phyloP scores from a whole-genome alignment of 1,284 basidiomycete species.

The Melampsora medusae region DNA sequence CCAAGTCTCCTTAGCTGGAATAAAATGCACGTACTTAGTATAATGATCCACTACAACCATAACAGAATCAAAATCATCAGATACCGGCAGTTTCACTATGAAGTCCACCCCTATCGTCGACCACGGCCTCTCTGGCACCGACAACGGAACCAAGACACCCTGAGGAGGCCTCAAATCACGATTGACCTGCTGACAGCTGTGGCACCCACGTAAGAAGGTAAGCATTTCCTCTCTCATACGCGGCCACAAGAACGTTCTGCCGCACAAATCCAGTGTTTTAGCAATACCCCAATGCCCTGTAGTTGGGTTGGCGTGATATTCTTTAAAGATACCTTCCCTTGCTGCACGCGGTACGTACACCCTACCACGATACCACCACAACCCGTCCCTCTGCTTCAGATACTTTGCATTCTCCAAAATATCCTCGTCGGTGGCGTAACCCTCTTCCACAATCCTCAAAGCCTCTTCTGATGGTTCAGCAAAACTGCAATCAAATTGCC shows the following conservation, averaged over 20 bases:
- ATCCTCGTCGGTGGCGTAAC: too few relatives aligned
- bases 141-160: conserved; percentile 57
- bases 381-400: too few relatives aligned
- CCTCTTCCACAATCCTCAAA: neutral
- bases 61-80: conserved; percentile 56
- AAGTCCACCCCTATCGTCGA: conserved; percentile 59
- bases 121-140: conserved; percentile 54
- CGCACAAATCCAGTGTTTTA: neutral
- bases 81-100: conserved; percentile 58
- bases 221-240: conserved; percentile 6
- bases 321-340: neutral
- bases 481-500: neutral
- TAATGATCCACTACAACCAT: conserved; percentile 58
- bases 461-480: neutral
- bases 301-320: neutral
- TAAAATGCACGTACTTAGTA: conserved; percentile 58
- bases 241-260: conserved; percentile 10
- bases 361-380: neutral
- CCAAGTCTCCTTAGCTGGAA: neutral
- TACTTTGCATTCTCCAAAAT: too few relatives aligned
- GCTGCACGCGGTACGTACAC: neutral
- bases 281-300: neutral
- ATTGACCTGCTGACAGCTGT: conserved; percentile 15
- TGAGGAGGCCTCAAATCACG: neutral
- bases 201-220: neutral